Base-by-base conservation (phyloP, 2,329 filamentous ascomycete species). In the Aaosphaeria arxii region DNA sequence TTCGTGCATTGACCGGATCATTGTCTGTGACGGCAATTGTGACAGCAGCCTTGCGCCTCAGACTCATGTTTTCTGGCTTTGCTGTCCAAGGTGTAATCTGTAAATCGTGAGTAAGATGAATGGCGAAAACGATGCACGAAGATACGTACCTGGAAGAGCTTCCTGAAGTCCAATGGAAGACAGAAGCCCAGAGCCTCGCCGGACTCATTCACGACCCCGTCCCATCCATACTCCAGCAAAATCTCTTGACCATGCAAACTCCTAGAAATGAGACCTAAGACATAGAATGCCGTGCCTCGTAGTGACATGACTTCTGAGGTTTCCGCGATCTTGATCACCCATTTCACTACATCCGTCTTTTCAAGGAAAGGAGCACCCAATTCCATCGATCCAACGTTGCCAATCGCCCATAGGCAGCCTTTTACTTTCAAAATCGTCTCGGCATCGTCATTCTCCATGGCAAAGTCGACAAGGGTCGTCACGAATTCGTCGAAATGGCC, bases 331-430 rank as follows among this genome's bases (percentile, higher is more conserved):
- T 84, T 80, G 42, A 97, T 84, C 53, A 99, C 92, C 53, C 87
- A 83, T 62, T 87, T 83, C 13, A 97, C 90, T 35, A 97, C 90
- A 56, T 96, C 89, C 35, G 85, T 89, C 47, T 88, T 86, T 70
- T 96, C 94, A 4, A 99, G 78, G 67, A 99, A 99, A 0, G 91
- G 91, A 1, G 92, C 92, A 1, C 94, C 94, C 1, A 96, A 83
- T 61, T 97, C 92, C 91, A 99, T 97, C 0, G 91, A 96, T 0
- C 94, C 94, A 35, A 99, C 92, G 59, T 99, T 99, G 28, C 94
- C 94, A 1, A 99, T 91, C 0, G 94, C 94, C 94, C 94, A 99
- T 42, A 99, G 77, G 66, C 91, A 96, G 6, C 91, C 94, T 70
- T 99, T 99, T 55, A 97, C 90, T 67, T 96, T 97, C 49, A 90